Evolutionary conservation across 2,329 filamentous ascomycete species (phyloP).

Genomic region (Ceratocystis diversiconidia): DNA sequence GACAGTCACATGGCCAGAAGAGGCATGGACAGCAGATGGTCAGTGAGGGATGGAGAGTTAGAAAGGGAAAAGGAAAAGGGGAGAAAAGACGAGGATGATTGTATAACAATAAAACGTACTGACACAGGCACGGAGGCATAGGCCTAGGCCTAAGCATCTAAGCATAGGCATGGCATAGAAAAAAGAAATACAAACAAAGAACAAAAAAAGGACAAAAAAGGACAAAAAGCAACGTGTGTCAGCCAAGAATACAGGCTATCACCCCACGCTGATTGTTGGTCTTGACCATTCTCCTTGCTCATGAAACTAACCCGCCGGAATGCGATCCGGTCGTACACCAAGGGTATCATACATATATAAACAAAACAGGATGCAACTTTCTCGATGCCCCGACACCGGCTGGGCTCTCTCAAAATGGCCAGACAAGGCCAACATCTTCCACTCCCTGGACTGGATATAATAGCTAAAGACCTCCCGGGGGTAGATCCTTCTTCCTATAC

Average conservation of each 20-base stretch:
- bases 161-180: not conserved
- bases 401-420: no score
- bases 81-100: not conserved
- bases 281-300: not conserved
- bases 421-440: no score
- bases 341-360: conserved; percentile 6
- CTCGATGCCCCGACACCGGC: no score
- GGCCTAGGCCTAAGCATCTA: not conserved
- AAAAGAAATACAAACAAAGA: not conserved
- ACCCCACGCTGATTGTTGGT: not conserved
- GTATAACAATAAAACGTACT: no score
- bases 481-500: no score
- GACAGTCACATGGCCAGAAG: conserved; percentile 49
- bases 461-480: no score
- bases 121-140: no score
- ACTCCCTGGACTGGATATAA: no score
- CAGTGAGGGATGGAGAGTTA: not conserved
- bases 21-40: conserved; percentile 20
- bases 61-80: not conserved
- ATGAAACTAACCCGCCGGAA: not conserved
- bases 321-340: not conserved
- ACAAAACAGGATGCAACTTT: not conserved
- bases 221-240: not conserved
- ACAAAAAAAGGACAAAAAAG: not conserved
- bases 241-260: not conserved